These are phyloP conservation scores for Extremus antarcticus DNA, from an alignment of 495 filamentous ascomycete genomes.

Conservation along the genomic window DNA sequence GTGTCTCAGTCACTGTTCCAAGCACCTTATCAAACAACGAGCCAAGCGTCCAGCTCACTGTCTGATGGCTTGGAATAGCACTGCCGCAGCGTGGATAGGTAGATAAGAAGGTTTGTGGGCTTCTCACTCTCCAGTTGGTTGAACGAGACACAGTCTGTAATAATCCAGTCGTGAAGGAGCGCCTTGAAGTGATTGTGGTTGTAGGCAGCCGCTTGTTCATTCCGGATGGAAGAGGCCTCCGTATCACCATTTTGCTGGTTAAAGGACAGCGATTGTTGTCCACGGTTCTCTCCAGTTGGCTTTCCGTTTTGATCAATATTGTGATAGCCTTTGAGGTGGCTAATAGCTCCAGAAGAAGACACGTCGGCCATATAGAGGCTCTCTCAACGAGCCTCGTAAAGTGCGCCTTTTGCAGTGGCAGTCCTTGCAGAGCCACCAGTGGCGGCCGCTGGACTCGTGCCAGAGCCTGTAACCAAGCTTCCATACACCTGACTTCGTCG, in stretches of 20 bases:
- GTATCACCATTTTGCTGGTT: neutral
- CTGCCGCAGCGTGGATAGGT: neutral
- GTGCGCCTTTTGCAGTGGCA: neutral
- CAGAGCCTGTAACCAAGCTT: neutral
- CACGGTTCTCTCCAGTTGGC: neutral
- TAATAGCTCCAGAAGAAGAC: neutral
- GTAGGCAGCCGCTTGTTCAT: neutral
- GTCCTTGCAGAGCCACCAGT: neutral
- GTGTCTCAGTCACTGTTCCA: neutral
- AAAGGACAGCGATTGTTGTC: neutral
- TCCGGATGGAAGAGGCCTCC: neutral
- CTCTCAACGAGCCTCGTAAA: neutral
- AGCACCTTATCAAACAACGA: neutral
- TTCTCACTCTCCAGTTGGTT: neutral
- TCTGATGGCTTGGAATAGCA: neutral
- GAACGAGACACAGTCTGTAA: neutral
- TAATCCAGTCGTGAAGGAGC: neutral
- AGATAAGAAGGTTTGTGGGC: neutral
- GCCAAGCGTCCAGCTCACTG: neutral
- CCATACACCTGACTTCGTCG: neutral
- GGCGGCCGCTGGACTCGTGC: neutral
- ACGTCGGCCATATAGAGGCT: neutral
- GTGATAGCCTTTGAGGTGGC: neutral
- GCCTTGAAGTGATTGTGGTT: neutral
- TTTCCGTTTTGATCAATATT: neutral